Evolutionary conservation across 257 asterid genomes (phyloP).

Genomic region (Solanum phureja): DNA sequence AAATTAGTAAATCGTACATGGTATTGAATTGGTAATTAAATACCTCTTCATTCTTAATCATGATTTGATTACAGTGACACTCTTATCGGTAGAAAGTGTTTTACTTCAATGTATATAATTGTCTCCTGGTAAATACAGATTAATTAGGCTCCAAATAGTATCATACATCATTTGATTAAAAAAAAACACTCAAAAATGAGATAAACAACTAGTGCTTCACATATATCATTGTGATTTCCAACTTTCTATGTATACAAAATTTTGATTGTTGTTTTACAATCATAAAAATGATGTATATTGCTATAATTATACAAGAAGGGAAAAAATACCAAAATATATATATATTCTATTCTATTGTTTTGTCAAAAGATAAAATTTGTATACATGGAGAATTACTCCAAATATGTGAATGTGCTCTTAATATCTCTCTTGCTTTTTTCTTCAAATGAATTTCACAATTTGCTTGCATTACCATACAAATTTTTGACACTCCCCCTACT

Average conservation of each 20-base stretch:
- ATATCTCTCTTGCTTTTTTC: constrained; percentile 39
- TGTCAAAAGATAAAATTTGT: constrained; percentile 17
- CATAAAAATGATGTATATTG: not conserved
- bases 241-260: not conserved
- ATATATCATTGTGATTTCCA: not conserved
- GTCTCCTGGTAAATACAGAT: no score
- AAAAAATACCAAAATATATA: not conserved
- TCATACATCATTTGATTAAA: no score
- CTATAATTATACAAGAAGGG: not conserved
- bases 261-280: not conserved
- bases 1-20: no score
- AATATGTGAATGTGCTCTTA: constrained; percentile 29
- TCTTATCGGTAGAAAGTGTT: no score
- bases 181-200: not conserved
- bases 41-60: no score
- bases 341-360: not conserved
- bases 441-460: constrained; percentile 18
- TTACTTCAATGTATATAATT: no score
- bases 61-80: no score
- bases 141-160: no score
- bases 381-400: constrained; percentile 51
- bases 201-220: not conserved
- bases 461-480: constrained; percentile 45
- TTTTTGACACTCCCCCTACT: constrained; percentile 42
- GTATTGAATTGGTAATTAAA: no score